Conservation (phyloP, 441 rosid species). For the Erodium moschatum region DNA sequence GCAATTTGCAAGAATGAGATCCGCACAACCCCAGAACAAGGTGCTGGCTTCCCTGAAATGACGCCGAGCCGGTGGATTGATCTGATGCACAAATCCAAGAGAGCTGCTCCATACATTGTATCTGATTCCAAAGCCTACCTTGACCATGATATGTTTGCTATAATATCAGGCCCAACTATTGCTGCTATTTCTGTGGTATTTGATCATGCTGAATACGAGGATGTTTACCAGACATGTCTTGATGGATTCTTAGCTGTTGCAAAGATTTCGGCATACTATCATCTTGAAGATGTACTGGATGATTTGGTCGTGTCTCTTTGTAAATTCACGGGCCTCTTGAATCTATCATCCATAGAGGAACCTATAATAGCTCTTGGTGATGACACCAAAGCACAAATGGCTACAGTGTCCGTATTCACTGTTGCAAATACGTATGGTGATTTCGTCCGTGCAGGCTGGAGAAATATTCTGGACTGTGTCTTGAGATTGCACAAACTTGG, state of each 20-base stretch:
- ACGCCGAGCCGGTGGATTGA: conserved; percentile 93
- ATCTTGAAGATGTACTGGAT: conserved; percentile 90
- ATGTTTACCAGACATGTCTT: conserved; percentile 75
- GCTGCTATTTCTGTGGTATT: conserved; percentile 95
- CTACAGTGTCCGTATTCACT: conserved; percentile 83
- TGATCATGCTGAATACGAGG: conserved; percentile 94
- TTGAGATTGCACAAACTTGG: conserved; percentile 88
- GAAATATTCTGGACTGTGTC: conserved; percentile 90
- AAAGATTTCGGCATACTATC: conserved; percentile 90
- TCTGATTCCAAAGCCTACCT: conserved; percentile 68
- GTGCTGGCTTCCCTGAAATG: conserved; percentile 80
- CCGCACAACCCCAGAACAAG: conserved; percentile 86
- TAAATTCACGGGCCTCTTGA: conserved; percentile 83
- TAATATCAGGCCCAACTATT: conserved; percentile 88
- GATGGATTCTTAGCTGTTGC: conserved; percentile 96
- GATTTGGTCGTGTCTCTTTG: conserved; percentile 92
- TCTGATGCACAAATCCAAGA: conserved; percentile 82
- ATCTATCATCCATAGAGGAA: conserved; percentile 70
- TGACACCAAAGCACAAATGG: conserved; percentile 87
- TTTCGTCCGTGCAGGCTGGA: conserved; percentile 82
- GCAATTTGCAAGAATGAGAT: conserved; percentile 88
- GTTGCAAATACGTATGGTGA: conserved; percentile 93
- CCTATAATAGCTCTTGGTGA: conserved; percentile 91
- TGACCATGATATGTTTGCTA: conserved; percentile 88
- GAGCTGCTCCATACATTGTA: conserved; percentile 59